Evolutionary conservation across 2,329 filamentous ascomycete species (phyloP).

Genomic region (Beauveria pseudobassiana): DNA sequence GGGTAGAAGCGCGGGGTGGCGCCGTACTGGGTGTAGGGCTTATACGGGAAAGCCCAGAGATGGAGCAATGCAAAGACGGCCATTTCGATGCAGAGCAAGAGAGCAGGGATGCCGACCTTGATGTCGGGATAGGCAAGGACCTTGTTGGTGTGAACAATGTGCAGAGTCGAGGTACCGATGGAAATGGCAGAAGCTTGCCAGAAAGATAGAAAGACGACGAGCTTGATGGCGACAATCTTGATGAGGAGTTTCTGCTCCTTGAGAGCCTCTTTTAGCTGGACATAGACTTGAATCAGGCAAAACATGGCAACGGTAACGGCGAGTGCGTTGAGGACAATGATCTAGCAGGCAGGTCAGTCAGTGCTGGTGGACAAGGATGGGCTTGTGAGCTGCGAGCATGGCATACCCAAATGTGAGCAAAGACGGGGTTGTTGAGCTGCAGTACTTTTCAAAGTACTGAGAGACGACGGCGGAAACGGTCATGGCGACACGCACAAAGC

Average conservation of each 20-base stretch:
- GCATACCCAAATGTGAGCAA: slow-evolving; percentile 76
- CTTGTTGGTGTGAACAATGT: slow-evolving; percentile 53
- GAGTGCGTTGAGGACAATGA: slow-evolving; percentile 59
- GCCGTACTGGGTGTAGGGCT: slow-evolving; percentile 49
- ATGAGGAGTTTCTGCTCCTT: slow-evolving; percentile 64
- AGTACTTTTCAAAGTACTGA: slow-evolving; percentile 63
- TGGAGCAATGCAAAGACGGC: slow-evolving; percentile 70
- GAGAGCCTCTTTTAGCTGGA: slow-evolving; percentile 64
- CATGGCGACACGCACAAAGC: slow-evolving; percentile 71
- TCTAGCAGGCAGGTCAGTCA: slow-evolving; percentile 29
- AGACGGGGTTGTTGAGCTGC: slow-evolving; percentile 68
- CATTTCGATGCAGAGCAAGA: slow-evolving; percentile 81
- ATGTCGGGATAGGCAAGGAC: slow-evolving; percentile 66
- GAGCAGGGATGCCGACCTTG: slow-evolving; percentile 70
- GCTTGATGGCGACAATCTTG: slow-evolving; percentile 80
- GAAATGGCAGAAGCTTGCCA: slow-evolving; percentile 62
- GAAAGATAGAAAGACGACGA: slow-evolving; percentile 86
- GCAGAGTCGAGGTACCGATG: slow-evolving; percentile 47
- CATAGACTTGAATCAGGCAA: slow-evolving; percentile 79
- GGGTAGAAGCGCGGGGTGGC: slow-evolving; percentile 42
- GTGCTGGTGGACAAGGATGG: background rate
- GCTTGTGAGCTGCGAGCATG: background rate
- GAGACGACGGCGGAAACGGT: slow-evolving; percentile 70
- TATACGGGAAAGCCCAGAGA: slow-evolving; percentile 74
- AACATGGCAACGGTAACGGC: slow-evolving; percentile 83